phyloP scores from a whole-genome alignment of 2,329 filamentous ascomycete genomes.

The Ampelomyces quisqualis region DNA sequence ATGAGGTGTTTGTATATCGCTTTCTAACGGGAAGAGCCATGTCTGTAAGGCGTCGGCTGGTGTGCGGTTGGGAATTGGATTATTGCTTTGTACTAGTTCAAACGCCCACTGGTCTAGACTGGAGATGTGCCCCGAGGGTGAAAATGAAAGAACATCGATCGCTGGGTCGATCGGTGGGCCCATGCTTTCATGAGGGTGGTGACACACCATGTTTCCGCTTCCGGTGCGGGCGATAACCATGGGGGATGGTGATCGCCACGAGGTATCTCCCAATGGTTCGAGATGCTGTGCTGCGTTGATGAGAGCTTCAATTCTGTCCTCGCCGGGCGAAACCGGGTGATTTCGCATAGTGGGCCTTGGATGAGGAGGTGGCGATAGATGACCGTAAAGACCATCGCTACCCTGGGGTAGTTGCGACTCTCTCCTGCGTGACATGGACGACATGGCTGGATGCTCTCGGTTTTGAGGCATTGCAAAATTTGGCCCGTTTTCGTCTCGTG shows the following conservation, averaged over 20 bases:
- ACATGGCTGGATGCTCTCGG: slow-evolving; percentile 29
- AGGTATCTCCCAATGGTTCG: slow-evolving; percentile 34
- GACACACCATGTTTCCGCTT: slow-evolving; percentile 24
- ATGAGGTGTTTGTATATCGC: slow-evolving; percentile 30
- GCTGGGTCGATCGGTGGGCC: slow-evolving; percentile 43
- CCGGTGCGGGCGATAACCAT: slow-evolving; percentile 30
- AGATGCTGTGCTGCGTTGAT: slow-evolving; percentile 43
- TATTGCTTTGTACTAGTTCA: slow-evolving; percentile 41
- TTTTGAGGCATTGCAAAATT: slow-evolving; percentile 24
- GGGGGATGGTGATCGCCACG: slow-evolving; percentile 41
- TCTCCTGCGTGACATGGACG: slow-evolving; percentile 28
- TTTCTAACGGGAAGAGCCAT: slow-evolving; percentile 41
- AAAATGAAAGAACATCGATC: slow-evolving; percentile 41
- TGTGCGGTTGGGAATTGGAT: slow-evolving; percentile 39
- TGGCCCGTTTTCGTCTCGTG: slow-evolving; percentile 21
- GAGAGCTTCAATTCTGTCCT: slow-evolving; percentile 41
- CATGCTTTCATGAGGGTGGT: slow-evolving; percentile 35
- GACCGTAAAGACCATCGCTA: slow-evolving; percentile 24
- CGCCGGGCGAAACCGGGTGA: slow-evolving; percentile 30
- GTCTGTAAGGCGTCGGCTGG: slow-evolving; percentile 41
- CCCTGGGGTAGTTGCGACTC: slow-evolving; percentile 25
- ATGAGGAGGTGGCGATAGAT: slow-evolving; percentile 15
- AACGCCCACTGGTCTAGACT: slow-evolving; percentile 43
- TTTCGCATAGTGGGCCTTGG: slow-evolving; percentile 12
- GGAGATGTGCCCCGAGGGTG: slow-evolving; percentile 37